Percentiles rank a stretch among this genome's conserved stretches.
These are phyloP conservation scores for Chamaenerion angustifolium DNA, from an alignment of 345 rosid genomes.

Conservation along the genomic window DNA sequence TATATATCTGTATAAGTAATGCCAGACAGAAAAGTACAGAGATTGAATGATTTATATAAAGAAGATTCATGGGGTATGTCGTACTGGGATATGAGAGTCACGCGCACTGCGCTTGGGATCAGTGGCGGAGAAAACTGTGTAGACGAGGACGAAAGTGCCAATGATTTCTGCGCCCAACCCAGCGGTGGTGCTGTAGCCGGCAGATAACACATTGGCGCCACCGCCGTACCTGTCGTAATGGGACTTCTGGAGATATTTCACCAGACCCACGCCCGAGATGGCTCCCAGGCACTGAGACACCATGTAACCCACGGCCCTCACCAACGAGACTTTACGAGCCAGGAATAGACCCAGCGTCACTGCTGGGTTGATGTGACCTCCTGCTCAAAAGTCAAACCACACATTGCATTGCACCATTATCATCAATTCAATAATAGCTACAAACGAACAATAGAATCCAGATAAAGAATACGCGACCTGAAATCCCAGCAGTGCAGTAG, in stretches of 20 bases:
- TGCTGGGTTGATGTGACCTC: slow-evolving; percentile 82
- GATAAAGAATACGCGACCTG: slow-evolving; percentile 21
- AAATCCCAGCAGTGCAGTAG: slow-evolving; percentile 82
- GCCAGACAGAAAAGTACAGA: no score
- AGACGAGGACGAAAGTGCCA: slow-evolving; percentile 73
- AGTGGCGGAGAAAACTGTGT: slow-evolving; percentile 86
- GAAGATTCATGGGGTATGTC: no score
- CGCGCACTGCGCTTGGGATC: slow-evolving; percentile 76
- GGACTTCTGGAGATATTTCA: slow-evolving; percentile 47
- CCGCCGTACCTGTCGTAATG: slow-evolving; percentile 41
- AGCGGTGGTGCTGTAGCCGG: slow-evolving; percentile 37
- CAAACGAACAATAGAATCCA: not conserved
- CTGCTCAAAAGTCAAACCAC: slow-evolving; percentile 12
- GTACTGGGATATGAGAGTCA: slow-evolving; percentile 90
- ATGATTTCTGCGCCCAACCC: slow-evolving; percentile 81
- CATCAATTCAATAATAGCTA: not conserved
- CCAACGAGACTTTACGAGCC: slow-evolving; percentile 66
- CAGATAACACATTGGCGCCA: slow-evolving; percentile 49
- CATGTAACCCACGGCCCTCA: slow-evolving; percentile 51
- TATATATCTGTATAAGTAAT: no score
- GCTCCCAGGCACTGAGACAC: slow-evolving; percentile 76
- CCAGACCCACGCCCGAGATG: slow-evolving; percentile 68
- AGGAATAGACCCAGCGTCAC: slow-evolving; percentile 69
- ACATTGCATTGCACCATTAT: not conserved
- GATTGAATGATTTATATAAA: no score